phyloP scores from a whole-genome alignment of 2,329 filamentous ascomycete species.

The Rutstroemia sp. region DNA sequence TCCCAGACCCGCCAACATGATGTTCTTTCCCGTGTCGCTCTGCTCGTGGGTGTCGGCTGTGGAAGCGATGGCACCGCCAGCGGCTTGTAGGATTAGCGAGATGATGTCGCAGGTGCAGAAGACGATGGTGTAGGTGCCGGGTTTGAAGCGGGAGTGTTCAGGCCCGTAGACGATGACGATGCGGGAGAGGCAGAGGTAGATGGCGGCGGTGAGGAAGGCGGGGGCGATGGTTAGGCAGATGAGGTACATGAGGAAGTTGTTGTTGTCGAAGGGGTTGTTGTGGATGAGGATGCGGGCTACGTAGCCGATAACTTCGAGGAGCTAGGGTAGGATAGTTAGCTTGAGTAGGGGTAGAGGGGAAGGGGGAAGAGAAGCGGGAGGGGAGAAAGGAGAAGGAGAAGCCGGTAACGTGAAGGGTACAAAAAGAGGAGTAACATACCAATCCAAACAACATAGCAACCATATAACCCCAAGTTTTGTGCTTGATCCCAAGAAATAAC shows the following conservation, averaged over 20 bases:
- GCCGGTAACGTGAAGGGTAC: neutral
- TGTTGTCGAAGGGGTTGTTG: conserved; percentile 45
- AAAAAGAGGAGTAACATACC: conserved; percentile 17
- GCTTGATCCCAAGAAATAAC: conserved; percentile 39
- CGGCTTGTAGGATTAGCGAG: conserved; percentile 51
- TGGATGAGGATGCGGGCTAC: conserved; percentile 43
- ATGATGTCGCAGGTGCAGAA: conserved; percentile 45
- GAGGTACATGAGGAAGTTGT: conserved; percentile 52
- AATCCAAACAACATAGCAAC: conserved; percentile 41
- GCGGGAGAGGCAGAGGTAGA: conserved; percentile 53
- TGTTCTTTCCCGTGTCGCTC: conserved; percentile 24
- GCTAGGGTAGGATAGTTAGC: neutral
- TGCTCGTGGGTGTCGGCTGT: conserved; percentile 29
- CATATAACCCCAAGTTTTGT: conserved; percentile 49
- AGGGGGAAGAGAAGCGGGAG: no score
- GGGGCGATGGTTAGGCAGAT: conserved; percentile 38
- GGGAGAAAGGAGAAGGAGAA: no score
- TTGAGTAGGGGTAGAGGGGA: neutral
- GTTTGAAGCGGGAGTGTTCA: conserved; percentile 38
- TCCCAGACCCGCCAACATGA: conserved; percentile 35
- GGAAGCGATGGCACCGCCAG: conserved; percentile 49
- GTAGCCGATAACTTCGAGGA: conserved; percentile 38
- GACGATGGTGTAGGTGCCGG: conserved; percentile 43
- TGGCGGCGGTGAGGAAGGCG: conserved; percentile 50
- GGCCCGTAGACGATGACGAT: conserved; percentile 35